Percentiles rank a stretch among this genome's conserved stretches.
Evolutionary conservation across 1,284 basidiomycete genomes (phyloP).

Genomic region (Schizophyllum commune): DNA sequence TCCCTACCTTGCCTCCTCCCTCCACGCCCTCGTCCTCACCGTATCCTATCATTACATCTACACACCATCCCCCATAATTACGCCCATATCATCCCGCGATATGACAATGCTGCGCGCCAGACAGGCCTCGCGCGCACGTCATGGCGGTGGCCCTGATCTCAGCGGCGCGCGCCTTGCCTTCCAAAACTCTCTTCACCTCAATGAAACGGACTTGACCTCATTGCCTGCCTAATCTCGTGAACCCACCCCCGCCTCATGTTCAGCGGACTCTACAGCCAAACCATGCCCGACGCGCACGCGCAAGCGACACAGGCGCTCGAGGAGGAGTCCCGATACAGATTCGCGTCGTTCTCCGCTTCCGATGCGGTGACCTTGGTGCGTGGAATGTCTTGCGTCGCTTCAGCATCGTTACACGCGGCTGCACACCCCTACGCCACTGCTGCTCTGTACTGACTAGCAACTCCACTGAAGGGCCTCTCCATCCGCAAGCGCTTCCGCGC

Average conservation of each 20-base stretch:
- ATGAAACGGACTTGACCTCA: not conserved
- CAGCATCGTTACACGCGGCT: too few species aligned
- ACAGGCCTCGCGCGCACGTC: not conserved
- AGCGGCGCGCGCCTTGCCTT: not conserved
- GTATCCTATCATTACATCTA: not conserved
- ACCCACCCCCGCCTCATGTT: conserved; percentile 24
- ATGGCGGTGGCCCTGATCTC: conserved; percentile 24
- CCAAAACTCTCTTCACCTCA: not conserved
- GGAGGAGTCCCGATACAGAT: conserved; percentile 63
- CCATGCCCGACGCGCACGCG: conserved; percentile 62
- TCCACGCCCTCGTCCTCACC: not conserved
- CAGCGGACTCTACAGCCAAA: conserved; percentile 40
- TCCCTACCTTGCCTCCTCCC: not conserved
- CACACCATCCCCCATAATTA: not conserved
- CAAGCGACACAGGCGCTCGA: conserved; percentile 60
- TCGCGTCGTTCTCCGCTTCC: conserved; percentile 62
- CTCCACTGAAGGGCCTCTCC: conserved; percentile 47
- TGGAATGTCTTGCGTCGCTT: not conserved
- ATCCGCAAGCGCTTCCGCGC: conserved; percentile 72
- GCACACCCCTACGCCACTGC: too few species aligned
- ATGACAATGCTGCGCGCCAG: too few species aligned
- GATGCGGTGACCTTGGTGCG: conserved; percentile 66
- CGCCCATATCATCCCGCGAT: too few species aligned
- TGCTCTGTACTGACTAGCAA: conserved; percentile 1
- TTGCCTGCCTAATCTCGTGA: not conserved